Conservation (phyloP, 495 filamentous ascomycete species). For the Talaromyces wortmannii region DNA sequence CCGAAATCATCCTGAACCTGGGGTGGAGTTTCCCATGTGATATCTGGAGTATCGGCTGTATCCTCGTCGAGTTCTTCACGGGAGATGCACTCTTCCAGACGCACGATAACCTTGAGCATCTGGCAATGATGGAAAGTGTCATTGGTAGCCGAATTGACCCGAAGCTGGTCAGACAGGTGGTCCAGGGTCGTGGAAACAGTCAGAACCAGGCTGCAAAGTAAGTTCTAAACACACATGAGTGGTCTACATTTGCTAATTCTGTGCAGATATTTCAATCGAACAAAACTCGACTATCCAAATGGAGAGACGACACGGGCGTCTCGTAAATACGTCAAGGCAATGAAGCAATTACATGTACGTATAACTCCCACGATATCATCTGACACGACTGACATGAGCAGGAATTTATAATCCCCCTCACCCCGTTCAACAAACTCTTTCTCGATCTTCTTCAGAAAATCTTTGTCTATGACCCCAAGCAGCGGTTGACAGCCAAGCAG, state of each 20-base stretch:
- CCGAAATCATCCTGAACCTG: slow-evolving; percentile 93
- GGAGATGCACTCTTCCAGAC: slow-evolving; percentile 97
- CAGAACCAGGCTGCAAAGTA: slow-evolving; percentile 79
- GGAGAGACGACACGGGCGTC: slow-evolving; percentile 82
- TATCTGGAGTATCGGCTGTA: slow-evolving; percentile 99
- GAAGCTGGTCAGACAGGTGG: slow-evolving; percentile 67
- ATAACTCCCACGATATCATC: background rate
- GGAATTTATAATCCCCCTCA: slow-evolving; percentile 84
- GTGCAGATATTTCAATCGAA: slow-evolving; percentile 75
- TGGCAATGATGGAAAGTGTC: slow-evolving; percentile 99
- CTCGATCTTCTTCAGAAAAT: slow-evolving; percentile 83
- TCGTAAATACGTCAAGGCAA: slow-evolving; percentile 86
- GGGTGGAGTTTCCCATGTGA: slow-evolving; percentile 98
- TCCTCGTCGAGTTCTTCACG: slow-evolving; percentile 97
- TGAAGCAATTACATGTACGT: slow-evolving; percentile 82
- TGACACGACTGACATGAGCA: slow-evolving; percentile 21
- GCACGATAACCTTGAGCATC: slow-evolving; percentile 94
- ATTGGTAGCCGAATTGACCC: slow-evolving; percentile 68
- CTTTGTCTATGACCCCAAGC: slow-evolving; percentile 89
- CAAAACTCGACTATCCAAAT: slow-evolving; percentile 82
- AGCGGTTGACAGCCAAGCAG: slow-evolving; percentile 85
- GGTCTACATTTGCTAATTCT: slow-evolving; percentile 7
- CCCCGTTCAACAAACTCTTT: slow-evolving; percentile 74
- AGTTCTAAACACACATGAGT: slow-evolving; percentile 14
- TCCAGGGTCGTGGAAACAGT: slow-evolving; percentile 56